phyloP scores from a whole-genome alignment of 1,284 basidiomycete species.

The Papiliotrema fonsecae region DNA sequence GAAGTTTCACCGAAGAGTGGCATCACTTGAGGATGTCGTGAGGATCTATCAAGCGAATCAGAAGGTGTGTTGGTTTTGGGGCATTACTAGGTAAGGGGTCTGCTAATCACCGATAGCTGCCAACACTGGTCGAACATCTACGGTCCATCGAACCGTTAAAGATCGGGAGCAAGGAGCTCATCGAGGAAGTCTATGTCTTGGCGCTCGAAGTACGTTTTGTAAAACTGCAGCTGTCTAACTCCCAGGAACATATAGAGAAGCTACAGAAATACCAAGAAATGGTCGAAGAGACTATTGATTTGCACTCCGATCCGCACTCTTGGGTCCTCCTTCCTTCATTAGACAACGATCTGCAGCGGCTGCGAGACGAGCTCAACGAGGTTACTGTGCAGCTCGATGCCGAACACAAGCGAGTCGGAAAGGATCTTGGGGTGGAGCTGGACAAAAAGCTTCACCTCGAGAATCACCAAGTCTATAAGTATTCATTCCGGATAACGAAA shows the following conservation, averaged over 20 bases:
- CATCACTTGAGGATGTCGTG: constrained; percentile 90
- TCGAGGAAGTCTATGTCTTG: constrained; percentile 64
- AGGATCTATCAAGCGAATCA: constrained; percentile 87
- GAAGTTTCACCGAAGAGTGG: constrained; percentile 78
- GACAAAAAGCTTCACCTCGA: constrained; percentile 97
- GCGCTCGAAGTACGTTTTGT: constrained; percentile 56
- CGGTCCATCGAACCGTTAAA: constrained; percentile 44
- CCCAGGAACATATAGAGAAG: constrained; percentile 59
- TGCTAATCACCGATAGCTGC: too few relatives aligned
- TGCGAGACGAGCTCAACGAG: constrained; percentile 64
- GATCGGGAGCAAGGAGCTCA: constrained; percentile 52
- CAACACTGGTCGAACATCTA: constrained; percentile 65
- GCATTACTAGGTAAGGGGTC: constrained; percentile 6
- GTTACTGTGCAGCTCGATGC: constrained; percentile 77
- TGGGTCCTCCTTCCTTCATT: constrained; percentile 77
- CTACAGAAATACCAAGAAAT: constrained; percentile 82
- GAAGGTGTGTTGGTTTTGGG: constrained; percentile 48
- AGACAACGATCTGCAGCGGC: constrained; percentile 60
- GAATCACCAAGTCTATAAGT: constrained; percentile 84
- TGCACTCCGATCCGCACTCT: constrained; percentile 77
- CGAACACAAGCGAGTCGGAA: constrained; percentile 70
- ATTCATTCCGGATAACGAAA: constrained; percentile 90
- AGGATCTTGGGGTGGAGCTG: constrained; percentile 75
- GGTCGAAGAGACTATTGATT: constrained; percentile 93
- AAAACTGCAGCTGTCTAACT: not conserved